phyloP scores from a whole-genome alignment of 129 eudicot genomes.

The Flaveria ramosissima region DNA sequence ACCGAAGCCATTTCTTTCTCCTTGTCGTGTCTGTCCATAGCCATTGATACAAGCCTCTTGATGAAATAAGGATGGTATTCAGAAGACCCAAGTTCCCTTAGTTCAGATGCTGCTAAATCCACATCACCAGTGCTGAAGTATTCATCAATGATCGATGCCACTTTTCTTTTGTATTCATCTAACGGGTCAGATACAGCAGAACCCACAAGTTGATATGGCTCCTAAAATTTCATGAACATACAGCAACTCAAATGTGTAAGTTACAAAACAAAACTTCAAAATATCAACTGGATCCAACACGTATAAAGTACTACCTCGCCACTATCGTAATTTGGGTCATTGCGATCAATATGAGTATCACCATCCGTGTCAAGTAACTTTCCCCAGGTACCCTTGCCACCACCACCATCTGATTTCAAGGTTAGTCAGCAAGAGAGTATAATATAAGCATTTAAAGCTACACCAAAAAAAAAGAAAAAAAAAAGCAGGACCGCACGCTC shows the following conservation, averaged over 20 bases:
- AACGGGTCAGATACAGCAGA: conserved; percentile 69
- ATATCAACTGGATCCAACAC: neutral
- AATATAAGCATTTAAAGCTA: conserved; percentile 17
- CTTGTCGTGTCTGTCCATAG: conserved; percentile 93
- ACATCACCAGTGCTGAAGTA: conserved; percentile 82
- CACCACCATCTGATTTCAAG: conserved; percentile 80
- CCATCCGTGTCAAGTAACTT: conserved; percentile 82
- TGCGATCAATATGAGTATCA: conserved; percentile 68
- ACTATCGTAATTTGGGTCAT: conserved; percentile 96
- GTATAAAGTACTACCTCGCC: conserved; percentile 63
- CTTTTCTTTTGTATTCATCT: conserved; percentile 94
- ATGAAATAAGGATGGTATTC: conserved; percentile 91
- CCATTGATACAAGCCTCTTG: conserved; percentile 86
- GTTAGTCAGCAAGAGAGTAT: neutral
- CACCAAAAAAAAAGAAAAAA: neutral
- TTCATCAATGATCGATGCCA: conserved; percentile 73
- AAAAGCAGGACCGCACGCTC: neutral
- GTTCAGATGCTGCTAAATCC: conserved; percentile 76
- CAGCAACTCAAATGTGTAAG: conserved; percentile 21
- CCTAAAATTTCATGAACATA: conserved; percentile 42
- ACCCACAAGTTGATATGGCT: conserved; percentile 86
- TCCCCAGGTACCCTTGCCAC: conserved; percentile 99
- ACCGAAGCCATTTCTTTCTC: conserved; percentile 97
- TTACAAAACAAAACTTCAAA: neutral
- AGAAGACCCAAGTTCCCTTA: conserved; percentile 70